A percentile compares a stretch with the other conserved stretches of the same genome.
phyloP scores from a whole-genome alignment of 2,329 filamentous ascomycete species.

The Thyridium curvatum region DNA sequence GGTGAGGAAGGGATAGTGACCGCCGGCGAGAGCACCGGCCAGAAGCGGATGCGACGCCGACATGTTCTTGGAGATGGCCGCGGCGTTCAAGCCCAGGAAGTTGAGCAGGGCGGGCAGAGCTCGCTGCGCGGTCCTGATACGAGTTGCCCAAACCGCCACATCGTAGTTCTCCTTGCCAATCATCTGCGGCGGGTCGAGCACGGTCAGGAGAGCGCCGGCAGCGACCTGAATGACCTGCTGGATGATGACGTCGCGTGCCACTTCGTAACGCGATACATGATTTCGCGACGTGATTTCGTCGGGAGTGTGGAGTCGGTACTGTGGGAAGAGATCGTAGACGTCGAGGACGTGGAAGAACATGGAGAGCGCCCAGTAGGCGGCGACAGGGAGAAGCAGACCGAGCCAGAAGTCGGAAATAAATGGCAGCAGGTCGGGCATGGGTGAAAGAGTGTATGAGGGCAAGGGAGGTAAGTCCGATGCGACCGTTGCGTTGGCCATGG shows the following conservation, averaged over 20 bases:
- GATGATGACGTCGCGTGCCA: constrained; percentile 82
- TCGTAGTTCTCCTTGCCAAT: constrained; percentile 79
- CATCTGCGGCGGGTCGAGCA: constrained; percentile 68
- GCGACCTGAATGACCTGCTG: constrained; percentile 86
- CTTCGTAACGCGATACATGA: constrained; percentile 76
- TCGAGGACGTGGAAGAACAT: constrained; percentile 85
- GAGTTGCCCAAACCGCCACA: constrained; percentile 81
- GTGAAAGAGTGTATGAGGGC: constrained; percentile 69
- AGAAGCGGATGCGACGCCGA: constrained; percentile 65
- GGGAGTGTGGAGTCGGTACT: constrained; percentile 92
- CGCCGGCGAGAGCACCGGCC: constrained; percentile 71
- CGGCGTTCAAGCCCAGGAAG: constrained; percentile 69
- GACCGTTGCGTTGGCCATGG: constrained; percentile 47
- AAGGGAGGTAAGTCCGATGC: constrained; percentile 71
- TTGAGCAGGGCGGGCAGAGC: constrained; percentile 68
- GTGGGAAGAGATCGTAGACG: constrained; percentile 74
- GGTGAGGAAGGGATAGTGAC: constrained; percentile 68
- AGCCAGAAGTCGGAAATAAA: constrained; percentile 79
- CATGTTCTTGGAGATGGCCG: constrained; percentile 69
- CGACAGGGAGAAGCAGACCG: constrained; percentile 66
- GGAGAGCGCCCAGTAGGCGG: constrained; percentile 85
- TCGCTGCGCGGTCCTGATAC: constrained; percentile 72
- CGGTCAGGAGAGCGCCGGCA: constrained; percentile 60
- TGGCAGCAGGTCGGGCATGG: constrained; percentile 65
- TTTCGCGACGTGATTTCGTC: constrained; percentile 85